Evolutionary conservation across 2,329 filamentous ascomycete species (phyloP), one percentile per base, ranked within the genome.

Genomic region (Fusarium udum): DNA sequence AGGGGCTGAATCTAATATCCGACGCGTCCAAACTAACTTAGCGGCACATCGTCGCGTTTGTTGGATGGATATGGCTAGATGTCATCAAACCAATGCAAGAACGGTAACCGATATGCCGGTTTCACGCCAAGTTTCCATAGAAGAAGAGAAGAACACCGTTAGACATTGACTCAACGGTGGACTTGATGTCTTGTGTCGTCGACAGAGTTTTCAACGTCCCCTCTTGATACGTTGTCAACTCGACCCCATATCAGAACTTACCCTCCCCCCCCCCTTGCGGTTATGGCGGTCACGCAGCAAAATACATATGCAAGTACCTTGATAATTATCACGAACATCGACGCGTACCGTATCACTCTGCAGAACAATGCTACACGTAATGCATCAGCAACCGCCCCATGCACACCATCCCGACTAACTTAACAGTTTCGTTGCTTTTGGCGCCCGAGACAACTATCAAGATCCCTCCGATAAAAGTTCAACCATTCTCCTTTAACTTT

Each of bases 1-100:
- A 74, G 71, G 71, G 71, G 71, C 60, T 72, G 64, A 65, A 61
- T 37, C 56, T 56, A 62, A 52, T 55, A 59, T 42, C 42, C 57
- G 36, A 72, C 56, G 57, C 56, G 60, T 42, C 42, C 22, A 64
- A 34, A 45, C 55, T 73, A 51, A 51, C 48, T 24, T 51, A 74
- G 62, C 53, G 63, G 56, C 68, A 42, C 39, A 45, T 58, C 36
- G 55, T 61, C 52, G 43, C 69, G 66, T 62, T 64, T 64, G 59
- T 37, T 18, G 15, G 34, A 40, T 55, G 20, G 51, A 10, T 40
- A n/a, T 40, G 14, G 42, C 56, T 46, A 22, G 37, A 43, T 40
- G 22, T 37, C 46, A 61, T 67, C 53, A 67, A 67, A 49, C 56
- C 53, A 55, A 46, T 57, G 31, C 55, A 71, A 52, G 48, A 42